These are phyloP conservation scores for Fraxinus excelsior DNA, from an alignment of 257 asterid genomes.

Conservation along the genomic window DNA sequence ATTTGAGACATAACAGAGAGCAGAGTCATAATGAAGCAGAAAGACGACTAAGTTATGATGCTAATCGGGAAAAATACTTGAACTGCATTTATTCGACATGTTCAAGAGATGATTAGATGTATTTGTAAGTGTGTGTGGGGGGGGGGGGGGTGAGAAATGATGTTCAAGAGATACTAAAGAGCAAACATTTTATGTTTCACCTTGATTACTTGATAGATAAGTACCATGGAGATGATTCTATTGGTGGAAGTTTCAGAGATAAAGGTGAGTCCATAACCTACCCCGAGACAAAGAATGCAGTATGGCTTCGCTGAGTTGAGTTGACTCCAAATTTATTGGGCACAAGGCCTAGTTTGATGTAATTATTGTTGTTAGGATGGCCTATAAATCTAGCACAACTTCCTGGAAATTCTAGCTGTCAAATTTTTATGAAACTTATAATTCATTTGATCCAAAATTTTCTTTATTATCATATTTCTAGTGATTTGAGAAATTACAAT, in stretches of 20 bases:
- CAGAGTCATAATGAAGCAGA: not conserved
- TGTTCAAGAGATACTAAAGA: not conserved
- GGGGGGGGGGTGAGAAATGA: not conserved
- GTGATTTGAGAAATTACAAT: not conserved
- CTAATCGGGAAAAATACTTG: not conserved
- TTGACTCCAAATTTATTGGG: not conserved
- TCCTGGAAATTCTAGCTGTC: not conserved
- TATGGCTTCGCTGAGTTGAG: not conserved
- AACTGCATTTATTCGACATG: not conserved
- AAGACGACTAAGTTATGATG: not conserved
- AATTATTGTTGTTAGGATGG: not conserved
- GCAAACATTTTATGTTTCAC: not conserved
- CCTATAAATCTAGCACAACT: not conserved
- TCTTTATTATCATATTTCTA: not conserved
- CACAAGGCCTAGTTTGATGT: not conserved
- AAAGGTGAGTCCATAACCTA: not conserved
- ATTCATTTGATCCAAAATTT: not conserved
- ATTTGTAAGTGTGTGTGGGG: not conserved
- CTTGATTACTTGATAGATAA: not conserved
- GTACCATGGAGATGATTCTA: not conserved
- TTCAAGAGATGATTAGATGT: not conserved
- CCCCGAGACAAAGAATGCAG: not conserved
- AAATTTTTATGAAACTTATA: not conserved
- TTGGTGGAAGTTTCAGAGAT: not conserved
- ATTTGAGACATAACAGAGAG: not conserved